A percentile compares a stretch with the other conserved stretches of the same genome.
Conservation (phyloP, 495 filamentous ascomycete species). For the Penicillium nucicola region DNA sequence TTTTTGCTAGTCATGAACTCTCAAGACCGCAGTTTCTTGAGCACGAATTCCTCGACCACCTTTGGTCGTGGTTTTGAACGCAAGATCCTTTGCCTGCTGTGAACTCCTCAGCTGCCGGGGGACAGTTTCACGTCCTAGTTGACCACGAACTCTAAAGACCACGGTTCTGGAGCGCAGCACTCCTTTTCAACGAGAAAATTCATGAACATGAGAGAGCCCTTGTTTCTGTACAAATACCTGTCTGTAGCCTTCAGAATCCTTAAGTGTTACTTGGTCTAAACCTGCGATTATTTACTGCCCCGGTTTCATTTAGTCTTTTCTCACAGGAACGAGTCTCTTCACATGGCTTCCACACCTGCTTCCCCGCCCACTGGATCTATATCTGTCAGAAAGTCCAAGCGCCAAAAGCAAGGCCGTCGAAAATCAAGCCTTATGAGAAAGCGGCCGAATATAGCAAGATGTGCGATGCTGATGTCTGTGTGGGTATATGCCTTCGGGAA, state of each 20-base stretch:
- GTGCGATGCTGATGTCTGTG: conserved; percentile 9
- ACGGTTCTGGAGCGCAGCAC: not conserved
- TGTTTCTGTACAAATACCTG: not conserved
- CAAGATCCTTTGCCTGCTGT: not conserved
- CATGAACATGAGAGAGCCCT: not conserved
- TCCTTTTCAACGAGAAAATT: not conserved
- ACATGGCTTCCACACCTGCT: not conserved
- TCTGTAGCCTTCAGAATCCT: not conserved
- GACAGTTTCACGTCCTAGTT: not conserved
- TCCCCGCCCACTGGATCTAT: not conserved
- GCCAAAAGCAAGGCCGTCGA: conserved; percentile 4
- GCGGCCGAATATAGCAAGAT: conserved; percentile 10
- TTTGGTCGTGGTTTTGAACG: not conserved
- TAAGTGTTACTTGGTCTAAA: not conserved
- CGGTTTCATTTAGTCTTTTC: not conserved
- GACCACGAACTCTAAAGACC: not conserved
- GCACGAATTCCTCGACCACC: not conserved
- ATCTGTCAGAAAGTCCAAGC: not conserved
- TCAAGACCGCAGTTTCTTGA: not conserved
- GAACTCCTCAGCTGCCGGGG: not conserved
- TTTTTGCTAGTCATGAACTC: not conserved
- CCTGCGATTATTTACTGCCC: not conserved
- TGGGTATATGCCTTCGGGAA: conserved; percentile 12
- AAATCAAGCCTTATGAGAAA: conserved; percentile 9
- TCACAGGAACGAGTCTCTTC: not conserved